Conservation (phyloP, 2,329 filamentous ascomycete genomes). For the Nigrospora oryzae region DNA sequence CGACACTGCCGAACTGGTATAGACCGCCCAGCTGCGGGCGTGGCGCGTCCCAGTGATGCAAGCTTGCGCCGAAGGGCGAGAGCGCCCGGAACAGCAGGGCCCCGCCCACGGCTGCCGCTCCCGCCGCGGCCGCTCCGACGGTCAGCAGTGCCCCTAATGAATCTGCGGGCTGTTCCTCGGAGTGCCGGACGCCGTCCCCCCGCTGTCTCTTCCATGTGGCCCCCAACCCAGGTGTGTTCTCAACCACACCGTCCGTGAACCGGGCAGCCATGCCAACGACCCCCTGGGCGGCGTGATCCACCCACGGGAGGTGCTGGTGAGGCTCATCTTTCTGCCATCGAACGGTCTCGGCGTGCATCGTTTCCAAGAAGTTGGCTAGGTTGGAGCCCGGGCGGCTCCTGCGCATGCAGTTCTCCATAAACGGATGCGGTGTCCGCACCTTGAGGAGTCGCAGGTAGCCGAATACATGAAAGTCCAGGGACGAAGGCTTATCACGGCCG, state of each 20-base stretch:
- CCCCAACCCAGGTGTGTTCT: slow-evolving; percentile 20
- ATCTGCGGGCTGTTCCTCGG: slow-evolving; percentile 13
- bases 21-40: slow-evolving; percentile 18
- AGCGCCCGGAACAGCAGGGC: slow-evolving; percentile 30
- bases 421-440: slow-evolving; percentile 35
- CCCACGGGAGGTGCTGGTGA: slow-evolving; percentile 11
- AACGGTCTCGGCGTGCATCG: slow-evolving; percentile 5
- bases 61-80: slow-evolving; percentile 34
- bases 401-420: slow-evolving; percentile 22
- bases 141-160: slow-evolving; percentile 20
- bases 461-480: slow-evolving; percentile 70
- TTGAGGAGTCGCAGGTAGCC: slow-evolving; percentile 74
- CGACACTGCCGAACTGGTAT: slow-evolving; percentile 36
- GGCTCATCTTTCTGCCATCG: neutral
- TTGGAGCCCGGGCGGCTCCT: slow-evolving; percentile 11
- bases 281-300: slow-evolving; percentile 7
- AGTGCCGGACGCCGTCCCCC: slow-evolving; percentile 19
- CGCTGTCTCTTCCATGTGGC: slow-evolving; percentile 25
- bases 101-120: slow-evolving; percentile 22
- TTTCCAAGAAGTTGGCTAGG: slow-evolving; percentile 13
- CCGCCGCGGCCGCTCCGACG: slow-evolving; percentile 26
- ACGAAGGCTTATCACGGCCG: slow-evolving; percentile 33
- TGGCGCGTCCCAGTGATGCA: slow-evolving; percentile 32
- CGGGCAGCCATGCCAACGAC: slow-evolving; percentile 10
- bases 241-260: slow-evolving; percentile 22